Evolutionary conservation across 2,329 filamentous ascomycete species (phyloP).

Genomic region (Colletotrichum sp.): DNA sequence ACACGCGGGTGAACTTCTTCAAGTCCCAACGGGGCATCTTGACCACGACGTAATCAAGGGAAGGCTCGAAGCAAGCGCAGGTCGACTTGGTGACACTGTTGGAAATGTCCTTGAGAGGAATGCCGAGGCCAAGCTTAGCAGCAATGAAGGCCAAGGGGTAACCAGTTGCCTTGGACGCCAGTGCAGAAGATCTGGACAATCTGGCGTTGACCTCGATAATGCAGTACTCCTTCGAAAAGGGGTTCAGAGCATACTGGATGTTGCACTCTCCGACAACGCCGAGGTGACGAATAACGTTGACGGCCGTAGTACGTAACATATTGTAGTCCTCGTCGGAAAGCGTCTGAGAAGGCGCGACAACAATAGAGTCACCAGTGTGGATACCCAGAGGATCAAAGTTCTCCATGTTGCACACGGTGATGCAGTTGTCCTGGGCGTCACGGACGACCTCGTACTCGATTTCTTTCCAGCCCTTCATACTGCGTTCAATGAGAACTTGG

Average conservation of each 20-base stretch:
- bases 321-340: constrained; percentile 98
- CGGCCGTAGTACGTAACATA: constrained; percentile 95
- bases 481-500: constrained; percentile 94
- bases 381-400: constrained; percentile 99
- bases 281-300: constrained; percentile 96
- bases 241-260: constrained; percentile 97
- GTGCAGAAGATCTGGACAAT: constrained; percentile 90
- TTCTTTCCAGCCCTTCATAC: constrained; percentile 99
- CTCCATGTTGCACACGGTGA: constrained; percentile 99
- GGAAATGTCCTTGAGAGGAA: constrained; percentile 93
- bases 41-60: constrained; percentile 95
- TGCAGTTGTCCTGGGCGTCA: constrained; percentile 95
- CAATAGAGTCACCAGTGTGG: constrained; percentile 97
- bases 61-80: constrained; percentile 97
- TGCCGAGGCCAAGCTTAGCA: constrained; percentile 92
- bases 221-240: constrained; percentile 94
- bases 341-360: constrained; percentile 96
- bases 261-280: constrained; percentile 99
- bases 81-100: constrained; percentile 97
- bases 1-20: constrained; percentile 98
- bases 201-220: constrained; percentile 99
- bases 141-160: constrained; percentile 97
- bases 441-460: constrained; percentile 99
- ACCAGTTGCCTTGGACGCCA: constrained; percentile 96
- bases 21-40: constrained; percentile 99